phyloP scores from a whole-genome alignment of 1,139 yeast species.

The Lodderomyces metapsilosis region DNA sequence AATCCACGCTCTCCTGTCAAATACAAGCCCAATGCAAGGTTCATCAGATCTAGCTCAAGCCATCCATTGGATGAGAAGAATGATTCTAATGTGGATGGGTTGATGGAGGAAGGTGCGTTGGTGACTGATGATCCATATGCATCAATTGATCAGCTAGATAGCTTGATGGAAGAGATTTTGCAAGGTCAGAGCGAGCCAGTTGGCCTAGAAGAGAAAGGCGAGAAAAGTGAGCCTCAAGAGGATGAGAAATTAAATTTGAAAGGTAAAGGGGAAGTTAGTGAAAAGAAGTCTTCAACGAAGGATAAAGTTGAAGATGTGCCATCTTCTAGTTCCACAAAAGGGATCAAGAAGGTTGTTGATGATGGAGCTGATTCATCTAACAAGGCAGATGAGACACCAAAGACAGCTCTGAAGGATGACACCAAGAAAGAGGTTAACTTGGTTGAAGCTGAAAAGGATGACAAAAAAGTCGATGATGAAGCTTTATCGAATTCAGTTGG shows the following conservation, averaged over 20 bases:
- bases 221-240: constrained; percentile 1
- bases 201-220: background rate
- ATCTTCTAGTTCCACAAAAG: background rate
- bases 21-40: constrained; percentile 16
- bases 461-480: too few species aligned
- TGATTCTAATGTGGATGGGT: constrained; percentile 41
- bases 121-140: constrained; percentile 48
- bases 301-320: background rate
- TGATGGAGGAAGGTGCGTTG: constrained; percentile 46
- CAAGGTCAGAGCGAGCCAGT: constrained; percentile 15
- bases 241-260: constrained; percentile 4
- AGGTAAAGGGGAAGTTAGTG: constrained; percentile 1
- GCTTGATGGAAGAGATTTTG: constrained; percentile 42
- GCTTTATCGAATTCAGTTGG: too few species aligned
- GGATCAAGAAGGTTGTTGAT: background rate
- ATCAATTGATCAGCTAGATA: constrained; percentile 39
- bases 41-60: constrained; percentile 1
- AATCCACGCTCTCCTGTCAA: constrained; percentile 59
- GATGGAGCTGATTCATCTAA: background rate
- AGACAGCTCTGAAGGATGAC: too few species aligned
- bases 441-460: background rate
- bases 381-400: background rate
- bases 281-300: constrained; percentile 1
- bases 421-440: too few species aligned
- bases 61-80: constrained; percentile 38